Evolutionary conservation across 2,329 filamentous ascomycete genomes (phyloP), one percentile per base, ranked within the genome.

Genomic region (Sporothrix sp.): DNA sequence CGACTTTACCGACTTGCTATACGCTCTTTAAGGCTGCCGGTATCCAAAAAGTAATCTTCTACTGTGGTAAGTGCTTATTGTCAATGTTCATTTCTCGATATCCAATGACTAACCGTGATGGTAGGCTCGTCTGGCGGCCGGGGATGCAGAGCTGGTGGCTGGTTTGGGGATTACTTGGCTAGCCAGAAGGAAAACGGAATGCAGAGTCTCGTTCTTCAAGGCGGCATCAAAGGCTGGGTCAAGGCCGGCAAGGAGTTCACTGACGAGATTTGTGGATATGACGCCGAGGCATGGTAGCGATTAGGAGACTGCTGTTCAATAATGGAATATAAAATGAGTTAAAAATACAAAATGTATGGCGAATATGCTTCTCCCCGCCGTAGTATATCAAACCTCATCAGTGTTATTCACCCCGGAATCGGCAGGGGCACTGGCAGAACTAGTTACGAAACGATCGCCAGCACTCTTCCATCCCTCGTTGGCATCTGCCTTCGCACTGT

Each of bases 151-250:
- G 70, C 73, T 2, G 75, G 74, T 1, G 69, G 67, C 7, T 81
- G 76, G 76, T 74, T 81, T 58, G 66, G 65, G 4, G 77, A 81
- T 58, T 66, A 76, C 52, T 61, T 80, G 27, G 58, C 61, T 3
- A 64, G 71, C 1, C 59, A 68, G 32, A 58, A 60, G 1, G 69
- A 75, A 51, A 57, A 43, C 0, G 57, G 61, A 0, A 70, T 78
- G 59, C 53, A 72, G 55, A 79, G 75, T 54, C 49, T 76, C 28
- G 67, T 75, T 2, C 63, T 80, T 4, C 57, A 61, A 9, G 76
- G 70, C 0, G 77, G 76, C 0, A 74, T 80, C 57, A 75, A 74
- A 44, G 75, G 74, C 3, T 81, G 76, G 76, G 73, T 61, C 5
- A 63, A 55, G 0, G 71, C 68, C 1, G 74, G 75, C 1, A 57